Evolutionary conservation across 2,329 filamentous ascomycete species (phyloP).

Genomic region (Alternaria rosae): DNA sequence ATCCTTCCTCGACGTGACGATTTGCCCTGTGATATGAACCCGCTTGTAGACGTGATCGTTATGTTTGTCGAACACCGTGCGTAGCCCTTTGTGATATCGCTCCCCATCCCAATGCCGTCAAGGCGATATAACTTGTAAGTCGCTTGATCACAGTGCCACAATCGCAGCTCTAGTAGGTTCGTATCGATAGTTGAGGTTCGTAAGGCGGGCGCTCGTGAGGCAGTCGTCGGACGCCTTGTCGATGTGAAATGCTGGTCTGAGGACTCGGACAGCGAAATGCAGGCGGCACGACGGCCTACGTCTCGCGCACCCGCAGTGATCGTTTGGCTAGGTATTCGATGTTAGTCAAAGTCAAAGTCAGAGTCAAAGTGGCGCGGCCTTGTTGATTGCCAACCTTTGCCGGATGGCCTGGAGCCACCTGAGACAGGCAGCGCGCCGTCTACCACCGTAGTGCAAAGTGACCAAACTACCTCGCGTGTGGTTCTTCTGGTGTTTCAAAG

Average conservation of each 20-base stretch:
- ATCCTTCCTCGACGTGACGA: neutral
- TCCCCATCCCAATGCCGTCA: neutral
- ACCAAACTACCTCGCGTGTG: neutral
- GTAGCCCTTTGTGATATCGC: neutral
- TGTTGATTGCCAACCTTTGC: neutral
- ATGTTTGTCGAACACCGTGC: neutral
- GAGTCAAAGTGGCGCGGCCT: too few species aligned
- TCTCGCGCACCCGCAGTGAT: neutral
- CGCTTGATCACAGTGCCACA: neutral
- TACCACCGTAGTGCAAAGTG: neutral
- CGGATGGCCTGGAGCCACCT: neutral
- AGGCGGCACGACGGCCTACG: neutral
- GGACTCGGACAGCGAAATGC: neutral
- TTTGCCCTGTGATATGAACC: neutral
- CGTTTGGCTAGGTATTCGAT: neutral
- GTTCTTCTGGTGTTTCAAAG: neutral
- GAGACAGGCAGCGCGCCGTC: neutral
- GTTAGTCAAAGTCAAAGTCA: neutral
- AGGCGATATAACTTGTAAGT: neutral
- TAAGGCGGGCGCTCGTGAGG: neutral
- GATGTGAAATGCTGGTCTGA: neutral
- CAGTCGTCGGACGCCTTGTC: neutral
- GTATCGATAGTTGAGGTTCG: neutral
- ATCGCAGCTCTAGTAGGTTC: neutral
- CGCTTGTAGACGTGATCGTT: neutral